Evolutionary conservation across 2,329 filamentous ascomycete genomes (phyloP), one percentile per base, ranked within the genome.

Genomic region (Didymella glomerata): DNA sequence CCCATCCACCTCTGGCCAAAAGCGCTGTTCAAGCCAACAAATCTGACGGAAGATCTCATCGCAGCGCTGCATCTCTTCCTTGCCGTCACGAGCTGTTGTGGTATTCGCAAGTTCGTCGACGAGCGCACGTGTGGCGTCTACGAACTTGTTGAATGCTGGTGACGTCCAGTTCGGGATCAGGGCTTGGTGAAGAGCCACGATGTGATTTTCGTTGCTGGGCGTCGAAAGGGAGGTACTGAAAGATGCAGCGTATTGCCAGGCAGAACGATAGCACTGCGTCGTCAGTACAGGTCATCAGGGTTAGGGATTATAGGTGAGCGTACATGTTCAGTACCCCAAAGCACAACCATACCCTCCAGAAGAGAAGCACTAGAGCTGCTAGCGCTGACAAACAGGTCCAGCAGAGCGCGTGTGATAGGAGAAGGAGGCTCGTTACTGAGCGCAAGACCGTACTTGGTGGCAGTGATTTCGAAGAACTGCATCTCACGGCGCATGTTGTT

Each of bases 251-350:
- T 83, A 82, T 56, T 79, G 76, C 80, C 81, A 83, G 28, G 81
- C 81, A 40, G 73, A 74, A 51, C 79, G 79, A 61, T 82, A 83
- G 68, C 76, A 79, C 78, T 81, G 54, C 22, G 5, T 38, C 20
- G 32, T 36, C 48, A 74, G 48, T 67, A 61, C 27, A 32, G 36
- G 24, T 16, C 16, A 4, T n/a, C 18, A 16, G 16, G 3, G 11
- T 7, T 16, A 16, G 5, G 25, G 9, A 20, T 16, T 24, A 24
- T 11, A 38, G 6, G 30, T 13, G 3, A 22, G 71, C 78, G 45
- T 76, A 81, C 80, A 63, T 83, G 86, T 77, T 94, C 90, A 1
- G 88, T 92, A n/a, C 86, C 87, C 87, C 89, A 93, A 24, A 93
- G 84, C n/a, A 91, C 83, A 2, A 91, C 84, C 61, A 91, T 81